Base-by-base conservation (phyloP, 306 rosid genomes). In the Vigna nakashimae region DNA sequence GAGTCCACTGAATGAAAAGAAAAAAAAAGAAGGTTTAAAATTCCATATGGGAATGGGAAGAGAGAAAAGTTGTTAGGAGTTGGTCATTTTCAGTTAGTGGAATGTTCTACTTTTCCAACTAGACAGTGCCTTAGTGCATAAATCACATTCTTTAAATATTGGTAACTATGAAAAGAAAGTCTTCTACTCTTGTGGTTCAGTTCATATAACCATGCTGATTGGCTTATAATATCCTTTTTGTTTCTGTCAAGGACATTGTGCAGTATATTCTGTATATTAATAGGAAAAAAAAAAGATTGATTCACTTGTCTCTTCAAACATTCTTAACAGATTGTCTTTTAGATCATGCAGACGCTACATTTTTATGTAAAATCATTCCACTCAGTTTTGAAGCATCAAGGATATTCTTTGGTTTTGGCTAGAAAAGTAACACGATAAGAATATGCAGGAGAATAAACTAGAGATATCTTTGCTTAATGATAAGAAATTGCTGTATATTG, bases 61-160 rank as follows among this genome's bases (percentile, higher is more conserved):
- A 59, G 85, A 84, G 72, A 80, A 82, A 55, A 73, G 71, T 78
- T 45, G 78, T 82, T 77, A 86, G 90, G 93, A 82, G 83, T 78
- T 45, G 69, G 88, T 91, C 96, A 80, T 79, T 87, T 82, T 89
- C 93, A 81, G 36, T 38, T 71, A 67, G 82, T 83, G 73, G 67
- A 15, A 9, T 52, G 72, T 26, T 82, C 53, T 80, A 77, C 62
- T 66, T 64, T 87, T 79, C 80, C 83, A 70, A 28, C 56, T 46
- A 64, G 79, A 42, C 58, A 71, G 45, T 70, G 81, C 20, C 68
- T 73, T 58, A 56, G 86, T 79, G 86, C 81, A 66, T 60, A 38
- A 65, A 9, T 80, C 73, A 20, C 70, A 52, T 67, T 68, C 40
- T 32, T 71, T 36, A 73, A 53, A 80, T 65, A 15, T 38, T 65